Percentiles rank a stretch among this genome's conserved stretches.
These are phyloP conservation scores for Dioszegia hungarica DNA, from an alignment of 768 basidiomycete species.

Conservation along the genomic window DNA sequence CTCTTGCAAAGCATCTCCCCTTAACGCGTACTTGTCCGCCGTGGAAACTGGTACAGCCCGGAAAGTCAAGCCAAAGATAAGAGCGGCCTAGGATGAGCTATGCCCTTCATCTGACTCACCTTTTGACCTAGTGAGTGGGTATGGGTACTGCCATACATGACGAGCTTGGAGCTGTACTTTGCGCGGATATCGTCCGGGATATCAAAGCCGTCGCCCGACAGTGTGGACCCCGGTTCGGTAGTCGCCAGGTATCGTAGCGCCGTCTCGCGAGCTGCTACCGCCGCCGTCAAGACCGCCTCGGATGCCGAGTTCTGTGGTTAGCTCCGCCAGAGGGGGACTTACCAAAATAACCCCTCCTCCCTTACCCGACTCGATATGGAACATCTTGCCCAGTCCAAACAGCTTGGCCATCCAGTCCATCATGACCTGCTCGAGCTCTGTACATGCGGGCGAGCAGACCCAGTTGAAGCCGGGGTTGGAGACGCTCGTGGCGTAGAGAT, in stretches of 20 bases:
- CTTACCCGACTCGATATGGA: conserved; percentile 61
- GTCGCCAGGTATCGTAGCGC: conserved; percentile 48
- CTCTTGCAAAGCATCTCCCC: conserved; percentile 59
- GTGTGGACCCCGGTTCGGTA: conserved; percentile 3
- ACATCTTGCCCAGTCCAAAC: conserved; percentile 64
- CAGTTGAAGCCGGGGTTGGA: conserved; percentile 89
- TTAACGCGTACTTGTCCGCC: conserved; percentile 64
- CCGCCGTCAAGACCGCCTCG: conserved; percentile 68
- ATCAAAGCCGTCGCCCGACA: conserved; percentile 3
- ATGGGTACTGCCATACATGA: conserved; percentile 84
- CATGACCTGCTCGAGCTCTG: conserved; percentile 77
- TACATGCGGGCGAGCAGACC: conserved; percentile 82
- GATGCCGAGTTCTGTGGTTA: conserved; percentile 78
- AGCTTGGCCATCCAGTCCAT: conserved; percentile 89
- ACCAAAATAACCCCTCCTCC: conserved; percentile 86
- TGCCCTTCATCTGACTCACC: conserved; percentile 14
- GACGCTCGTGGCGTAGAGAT: conserved; percentile 69
- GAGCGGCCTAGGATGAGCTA: conserved; percentile 55
- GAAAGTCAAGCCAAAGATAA: conserved; percentile 72
- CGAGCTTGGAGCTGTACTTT: conserved; percentile 51
- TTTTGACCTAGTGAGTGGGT: conserved; percentile 80
- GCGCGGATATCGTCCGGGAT: conserved; percentile 32
- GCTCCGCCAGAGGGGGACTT: conserved; percentile 6
- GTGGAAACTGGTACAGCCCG: conserved; percentile 63
- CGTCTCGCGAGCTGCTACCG: conserved; percentile 69